phyloP scores from a whole-genome alignment of 2,329 filamentous ascomycete species.

The Talaromyces islandicus region DNA sequence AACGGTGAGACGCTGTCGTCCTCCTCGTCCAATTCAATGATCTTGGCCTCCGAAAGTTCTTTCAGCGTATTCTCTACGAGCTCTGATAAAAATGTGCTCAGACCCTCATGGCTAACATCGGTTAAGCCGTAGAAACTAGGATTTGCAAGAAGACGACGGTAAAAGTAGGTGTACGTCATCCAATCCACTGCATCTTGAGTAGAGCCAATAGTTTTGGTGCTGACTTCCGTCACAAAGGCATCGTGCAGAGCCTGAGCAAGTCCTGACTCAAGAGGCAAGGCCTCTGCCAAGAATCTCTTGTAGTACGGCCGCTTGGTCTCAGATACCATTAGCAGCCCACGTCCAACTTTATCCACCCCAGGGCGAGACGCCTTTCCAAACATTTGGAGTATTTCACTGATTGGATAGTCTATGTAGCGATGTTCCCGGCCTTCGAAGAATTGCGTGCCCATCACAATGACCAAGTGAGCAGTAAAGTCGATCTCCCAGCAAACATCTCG shows the following conservation, averaged over 20 bases:
- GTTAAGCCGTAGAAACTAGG: slow-evolving; percentile 92
- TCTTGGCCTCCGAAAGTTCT: slow-evolving; percentile 85
- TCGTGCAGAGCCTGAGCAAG: slow-evolving; percentile 88
- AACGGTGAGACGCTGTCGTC: slow-evolving; percentile 84
- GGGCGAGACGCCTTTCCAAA: slow-evolving; percentile 86
- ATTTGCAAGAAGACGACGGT: slow-evolving; percentile 87
- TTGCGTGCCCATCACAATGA: slow-evolving; percentile 95
- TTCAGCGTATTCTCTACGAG: slow-evolving; percentile 88
- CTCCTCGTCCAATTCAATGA: slow-evolving; percentile 91
- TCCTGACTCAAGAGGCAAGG: slow-evolving; percentile 90
- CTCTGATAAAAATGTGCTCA: slow-evolving; percentile 93
- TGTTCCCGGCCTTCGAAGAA: slow-evolving; percentile 96
- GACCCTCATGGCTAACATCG: slow-evolving; percentile 80
- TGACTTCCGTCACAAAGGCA: slow-evolving; percentile 94
- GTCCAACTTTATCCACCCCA: slow-evolving; percentile 70
- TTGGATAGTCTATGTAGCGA: slow-evolving; percentile 91
- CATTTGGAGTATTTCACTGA: slow-evolving; percentile 95
- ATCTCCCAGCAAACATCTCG: slow-evolving; percentile 97
- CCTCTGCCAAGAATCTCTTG: slow-evolving; percentile 97
- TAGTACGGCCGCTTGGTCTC: slow-evolving; percentile 95
- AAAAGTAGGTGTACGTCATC: slow-evolving; percentile 98
- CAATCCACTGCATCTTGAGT: slow-evolving; percentile 97
- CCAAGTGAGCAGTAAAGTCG: slow-evolving; percentile 78
- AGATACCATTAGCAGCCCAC: slow-evolving; percentile 94
- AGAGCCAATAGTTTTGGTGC: slow-evolving; percentile 89